These are phyloP conservation scores for Populus simonii DNA, from an alignment of 345 rosid genomes.

Conservation along the genomic window DNA sequence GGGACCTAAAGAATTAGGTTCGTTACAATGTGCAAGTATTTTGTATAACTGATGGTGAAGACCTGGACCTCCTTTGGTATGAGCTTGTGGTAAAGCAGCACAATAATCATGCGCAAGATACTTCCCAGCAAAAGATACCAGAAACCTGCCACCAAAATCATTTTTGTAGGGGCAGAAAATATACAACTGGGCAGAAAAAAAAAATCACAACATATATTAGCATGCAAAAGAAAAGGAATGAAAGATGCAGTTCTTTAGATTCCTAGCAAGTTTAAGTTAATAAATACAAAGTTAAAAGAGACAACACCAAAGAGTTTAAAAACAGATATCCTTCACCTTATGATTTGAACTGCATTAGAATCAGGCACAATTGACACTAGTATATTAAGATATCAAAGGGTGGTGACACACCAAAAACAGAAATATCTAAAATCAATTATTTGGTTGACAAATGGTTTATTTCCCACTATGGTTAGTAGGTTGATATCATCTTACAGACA, in stretches of 20 bases:
- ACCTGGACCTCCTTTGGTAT: constrained; percentile 33
- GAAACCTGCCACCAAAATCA: constrained; percentile 57
- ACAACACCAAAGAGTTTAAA: not conserved
- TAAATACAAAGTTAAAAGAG: not conserved
- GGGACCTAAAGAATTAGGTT: constrained; percentile 75
- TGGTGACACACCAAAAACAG: not conserved
- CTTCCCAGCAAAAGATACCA: constrained; percentile 84
- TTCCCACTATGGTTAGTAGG: not conserved
- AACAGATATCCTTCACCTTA: not conserved
- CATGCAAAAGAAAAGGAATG: not conserved
- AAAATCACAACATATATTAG: not conserved
- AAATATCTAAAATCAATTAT: not conserved
- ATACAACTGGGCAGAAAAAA: not conserved
- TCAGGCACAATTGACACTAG: not conserved
- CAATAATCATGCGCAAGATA: constrained; percentile 62
- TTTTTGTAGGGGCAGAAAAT: constrained; percentile 1
- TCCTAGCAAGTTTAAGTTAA: not conserved
- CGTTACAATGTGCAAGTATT: constrained; percentile 48
- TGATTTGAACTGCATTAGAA: not conserved
- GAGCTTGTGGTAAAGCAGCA: constrained; percentile 43
- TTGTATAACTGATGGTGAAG: constrained; percentile 62
- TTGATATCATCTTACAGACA: not conserved
- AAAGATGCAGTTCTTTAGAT: not conserved
- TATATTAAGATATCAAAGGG: not conserved
- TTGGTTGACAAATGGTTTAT: not conserved